Percentiles rank a stretch among this genome's conserved stretches.
phyloP scores from a whole-genome alignment of 2,329 filamentous ascomycete genomes.

The Botrytis aclada region DNA sequence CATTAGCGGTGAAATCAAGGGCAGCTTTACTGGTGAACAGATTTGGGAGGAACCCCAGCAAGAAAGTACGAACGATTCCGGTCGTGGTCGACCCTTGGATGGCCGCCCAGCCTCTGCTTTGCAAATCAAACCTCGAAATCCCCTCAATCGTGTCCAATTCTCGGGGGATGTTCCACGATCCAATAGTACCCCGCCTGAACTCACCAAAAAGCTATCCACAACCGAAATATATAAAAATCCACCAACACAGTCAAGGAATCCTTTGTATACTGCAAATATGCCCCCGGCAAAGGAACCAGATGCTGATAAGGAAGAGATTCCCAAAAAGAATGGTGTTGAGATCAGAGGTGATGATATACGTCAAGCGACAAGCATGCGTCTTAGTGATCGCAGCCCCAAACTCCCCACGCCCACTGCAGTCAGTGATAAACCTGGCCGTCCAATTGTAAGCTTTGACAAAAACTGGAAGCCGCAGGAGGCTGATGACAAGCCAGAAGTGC shows the following conservation, averaged over 20 bases:
- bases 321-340: slow-evolving; percentile 71
- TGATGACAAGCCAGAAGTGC: slow-evolving; percentile 63
- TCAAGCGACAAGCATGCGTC: slow-evolving; percentile 82
- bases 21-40: slow-evolving; percentile 69
- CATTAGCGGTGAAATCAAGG: slow-evolving; percentile 62
- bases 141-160: slow-evolving; percentile 60
- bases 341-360: slow-evolving; percentile 84
- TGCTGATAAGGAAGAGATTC: slow-evolving; percentile 34
- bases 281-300: slow-evolving; percentile 37
- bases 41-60: slow-evolving; percentile 86
- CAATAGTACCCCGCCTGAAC: slow-evolving; percentile 44
- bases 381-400: slow-evolving; percentile 82
- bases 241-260: slow-evolving; percentile 77
- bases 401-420: slow-evolving; percentile 86
- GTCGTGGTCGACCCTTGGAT: slow-evolving; percentile 30
- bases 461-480: slow-evolving; percentile 67
- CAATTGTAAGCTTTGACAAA: slow-evolving; percentile 94
- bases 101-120: slow-evolving; percentile 46
- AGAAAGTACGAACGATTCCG: slow-evolving; percentile 23
- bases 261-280: slow-evolving; percentile 70
- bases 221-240: slow-evolving; percentile 83
- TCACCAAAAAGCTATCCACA: slow-evolving; percentile 42
- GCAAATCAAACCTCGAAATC: slow-evolving; percentile 60
- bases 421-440: slow-evolving; percentile 83
- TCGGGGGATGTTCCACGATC: slow-evolving; percentile 41